phyloP scores from a whole-genome alignment of 2,329 filamentous ascomycete species.

The Aspergillus piperis region DNA sequence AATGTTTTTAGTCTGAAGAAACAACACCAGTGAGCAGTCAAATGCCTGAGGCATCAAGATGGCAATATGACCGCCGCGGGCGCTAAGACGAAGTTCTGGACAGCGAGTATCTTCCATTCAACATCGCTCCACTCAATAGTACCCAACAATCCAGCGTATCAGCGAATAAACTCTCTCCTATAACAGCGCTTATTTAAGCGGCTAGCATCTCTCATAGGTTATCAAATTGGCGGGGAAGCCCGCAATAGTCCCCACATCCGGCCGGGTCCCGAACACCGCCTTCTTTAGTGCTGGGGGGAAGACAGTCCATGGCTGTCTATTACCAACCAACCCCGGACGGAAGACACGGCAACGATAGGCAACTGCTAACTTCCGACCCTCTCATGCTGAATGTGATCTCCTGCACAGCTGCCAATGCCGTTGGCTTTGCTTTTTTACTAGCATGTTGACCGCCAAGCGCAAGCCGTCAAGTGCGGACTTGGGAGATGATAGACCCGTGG shows the following conservation, averaged over 20 bases:
- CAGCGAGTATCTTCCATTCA: neutral
- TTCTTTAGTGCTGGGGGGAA: conserved; percentile 20
- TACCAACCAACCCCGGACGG: neutral
- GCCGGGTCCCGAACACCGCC: conserved; percentile 30
- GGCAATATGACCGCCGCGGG: neutral
- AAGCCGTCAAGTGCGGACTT: conserved; percentile 27
- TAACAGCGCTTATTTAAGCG: neutral
- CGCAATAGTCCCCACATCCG: conserved; percentile 23
- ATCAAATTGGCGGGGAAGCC: conserved; percentile 22
- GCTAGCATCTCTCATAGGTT: neutral
- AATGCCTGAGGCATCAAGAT: neutral
- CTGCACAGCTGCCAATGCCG: conserved; percentile 11
- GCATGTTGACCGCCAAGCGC: conserved; percentile 31
- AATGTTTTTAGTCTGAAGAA: neutral
- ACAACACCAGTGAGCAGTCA: neutral
- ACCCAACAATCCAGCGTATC: neutral
- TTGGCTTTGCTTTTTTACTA: conserved; percentile 21
- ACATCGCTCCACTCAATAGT: neutral
- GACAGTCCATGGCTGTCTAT: neutral
- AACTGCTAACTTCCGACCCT: neutral
- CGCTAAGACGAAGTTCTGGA: neutral
- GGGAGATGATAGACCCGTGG: conserved; percentile 17
- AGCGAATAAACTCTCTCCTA: neutral
- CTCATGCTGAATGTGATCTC: conserved; percentile 2
- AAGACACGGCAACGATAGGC: neutral